These are phyloP conservation scores for Cunninghamia lanceolata DNA, from an alignment of 75 land plant genomes.

Conservation along the genomic window DNA sequence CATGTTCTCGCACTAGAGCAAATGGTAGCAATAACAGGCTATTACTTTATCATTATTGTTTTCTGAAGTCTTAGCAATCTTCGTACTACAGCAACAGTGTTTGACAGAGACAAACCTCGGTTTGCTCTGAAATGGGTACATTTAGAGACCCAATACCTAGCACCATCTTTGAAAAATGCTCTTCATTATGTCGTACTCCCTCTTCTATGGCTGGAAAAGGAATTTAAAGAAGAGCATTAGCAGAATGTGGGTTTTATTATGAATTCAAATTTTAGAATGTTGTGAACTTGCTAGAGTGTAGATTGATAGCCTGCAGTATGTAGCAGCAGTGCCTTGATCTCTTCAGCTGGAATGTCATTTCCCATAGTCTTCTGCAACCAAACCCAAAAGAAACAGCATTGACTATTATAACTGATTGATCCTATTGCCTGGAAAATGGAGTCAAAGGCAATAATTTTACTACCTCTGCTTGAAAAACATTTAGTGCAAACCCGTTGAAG, in stretches of 20 bases:
- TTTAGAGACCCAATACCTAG: not conserved
- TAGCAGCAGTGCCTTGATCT: constrained; percentile 40
- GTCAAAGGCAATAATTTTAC: not conserved
- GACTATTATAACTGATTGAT: not conserved
- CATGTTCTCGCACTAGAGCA: not conserved
- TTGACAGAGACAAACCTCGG: not conserved
- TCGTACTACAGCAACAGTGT: not conserved
- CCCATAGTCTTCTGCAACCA: constrained; percentile 22
- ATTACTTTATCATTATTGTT: not conserved
- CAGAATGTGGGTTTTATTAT: not conserved
- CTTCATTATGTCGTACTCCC: not conserved
- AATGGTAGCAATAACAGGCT: not conserved
- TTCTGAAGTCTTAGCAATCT: not conserved
- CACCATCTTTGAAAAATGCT: not conserved
- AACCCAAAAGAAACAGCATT: not conserved
- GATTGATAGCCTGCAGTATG: constrained; percentile 10
- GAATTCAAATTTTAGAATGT: not conserved
- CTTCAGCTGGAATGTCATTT: constrained; percentile 31
- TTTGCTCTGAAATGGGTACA: not conserved
- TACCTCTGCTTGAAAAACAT: constrained; percentile 20
- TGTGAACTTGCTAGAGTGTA: not conserved
- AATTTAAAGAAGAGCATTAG: not conserved
- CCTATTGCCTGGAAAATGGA: not conserved
- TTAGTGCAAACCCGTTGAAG: constrained; percentile 24
- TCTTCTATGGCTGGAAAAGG: not conserved